These are phyloP conservation scores for Agarophyton chilense DNA, from an alignment of 23 red algal species.

Conservation along the genomic window DNA sequence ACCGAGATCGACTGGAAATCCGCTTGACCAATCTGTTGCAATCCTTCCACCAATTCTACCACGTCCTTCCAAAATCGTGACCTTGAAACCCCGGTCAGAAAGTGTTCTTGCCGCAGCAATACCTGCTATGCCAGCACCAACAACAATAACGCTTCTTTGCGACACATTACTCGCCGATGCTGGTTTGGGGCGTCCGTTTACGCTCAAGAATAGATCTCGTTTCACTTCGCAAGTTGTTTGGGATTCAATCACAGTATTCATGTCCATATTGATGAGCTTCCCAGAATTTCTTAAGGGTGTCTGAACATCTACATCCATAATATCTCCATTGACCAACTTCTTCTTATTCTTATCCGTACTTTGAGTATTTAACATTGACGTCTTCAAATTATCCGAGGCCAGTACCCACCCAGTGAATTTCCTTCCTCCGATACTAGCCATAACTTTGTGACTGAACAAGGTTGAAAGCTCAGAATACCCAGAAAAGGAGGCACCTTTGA, in stretches of 20 bases:
- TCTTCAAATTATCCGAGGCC: background rate
- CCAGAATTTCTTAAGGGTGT: background rate
- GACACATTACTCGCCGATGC: background rate
- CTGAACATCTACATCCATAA: background rate
- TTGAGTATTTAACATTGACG: background rate
- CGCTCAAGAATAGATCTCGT: background rate
- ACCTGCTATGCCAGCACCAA: slow-evolving; percentile 95
- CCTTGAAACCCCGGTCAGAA: slow-evolving; percentile 73
- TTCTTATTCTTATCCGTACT: background rate
- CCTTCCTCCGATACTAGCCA: slow-evolving; percentile 40
- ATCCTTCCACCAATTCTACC: slow-evolving; percentile 86
- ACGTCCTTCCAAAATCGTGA: slow-evolving; percentile 87
- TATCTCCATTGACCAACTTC: background rate
- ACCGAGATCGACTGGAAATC: slow-evolving; percentile 83
- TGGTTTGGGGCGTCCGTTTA: background rate
- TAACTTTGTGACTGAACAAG: slow-evolving; percentile 36
- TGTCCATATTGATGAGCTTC: background rate
- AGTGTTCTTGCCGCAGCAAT: slow-evolving; percentile 86
- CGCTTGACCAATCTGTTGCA: slow-evolving; percentile 77
- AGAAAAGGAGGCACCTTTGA: slow-evolving; percentile 1
- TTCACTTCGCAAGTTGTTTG: background rate
- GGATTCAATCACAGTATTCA: background rate
- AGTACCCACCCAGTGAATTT: slow-evolving; percentile 54
- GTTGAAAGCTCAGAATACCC: slow-evolving; percentile 41
- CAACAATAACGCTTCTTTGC: slow-evolving; percentile 77